Conservation (phyloP, 345 rosid species). For the Odontarrhena argentea region DNA sequence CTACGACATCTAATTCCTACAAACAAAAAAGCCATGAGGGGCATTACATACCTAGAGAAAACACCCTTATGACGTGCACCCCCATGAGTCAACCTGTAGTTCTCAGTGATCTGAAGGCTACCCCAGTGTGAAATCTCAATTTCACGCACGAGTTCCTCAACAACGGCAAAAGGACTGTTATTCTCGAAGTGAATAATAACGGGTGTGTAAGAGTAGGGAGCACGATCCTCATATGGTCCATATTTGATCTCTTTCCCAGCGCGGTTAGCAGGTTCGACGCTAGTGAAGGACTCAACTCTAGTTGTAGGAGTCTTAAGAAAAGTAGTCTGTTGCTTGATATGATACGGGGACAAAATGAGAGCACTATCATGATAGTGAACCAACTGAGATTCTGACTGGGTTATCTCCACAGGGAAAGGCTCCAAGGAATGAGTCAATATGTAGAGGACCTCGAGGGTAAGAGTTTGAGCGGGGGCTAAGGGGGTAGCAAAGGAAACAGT, state of each 20-base stretch:
- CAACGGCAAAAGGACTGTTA: conserved; percentile 94
- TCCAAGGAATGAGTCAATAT: conserved; percentile 78
- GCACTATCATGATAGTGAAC: conserved; percentile 88
- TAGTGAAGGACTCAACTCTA: conserved; percentile 88
- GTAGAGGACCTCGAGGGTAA: conserved; percentile 82
- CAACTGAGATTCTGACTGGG: conserved; percentile 92
- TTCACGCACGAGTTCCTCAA: conserved; percentile 94
- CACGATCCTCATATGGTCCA: conserved; percentile 82
- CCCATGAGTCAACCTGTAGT: conserved; percentile 78
- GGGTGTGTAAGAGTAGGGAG: conserved; percentile 77
- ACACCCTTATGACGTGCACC: conserved; percentile 97
- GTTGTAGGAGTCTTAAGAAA: conserved; percentile 78
- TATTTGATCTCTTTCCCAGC: conserved; percentile 80
- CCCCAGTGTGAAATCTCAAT: conserved; percentile 99
- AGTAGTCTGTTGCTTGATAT: conserved; percentile 72
- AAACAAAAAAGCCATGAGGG: conserved; percentile 9
- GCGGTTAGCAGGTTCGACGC: conserved; percentile 73
- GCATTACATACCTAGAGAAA: conserved; percentile 72
- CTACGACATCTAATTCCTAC: conserved; percentile 6
- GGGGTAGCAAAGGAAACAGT: conserved; percentile 56
- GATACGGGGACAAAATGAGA: conserved; percentile 72
- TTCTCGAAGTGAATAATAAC: conserved; percentile 85
- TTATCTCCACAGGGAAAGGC: conserved; percentile 89
- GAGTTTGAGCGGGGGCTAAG: conserved; percentile 61
- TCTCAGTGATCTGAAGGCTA: conserved; percentile 85